Evolutionary conservation across 108 stramenopile species (phyloP), one percentile per base, ranked within the genome.

Genomic region (Cyclostephanos tholiformis): DNA sequence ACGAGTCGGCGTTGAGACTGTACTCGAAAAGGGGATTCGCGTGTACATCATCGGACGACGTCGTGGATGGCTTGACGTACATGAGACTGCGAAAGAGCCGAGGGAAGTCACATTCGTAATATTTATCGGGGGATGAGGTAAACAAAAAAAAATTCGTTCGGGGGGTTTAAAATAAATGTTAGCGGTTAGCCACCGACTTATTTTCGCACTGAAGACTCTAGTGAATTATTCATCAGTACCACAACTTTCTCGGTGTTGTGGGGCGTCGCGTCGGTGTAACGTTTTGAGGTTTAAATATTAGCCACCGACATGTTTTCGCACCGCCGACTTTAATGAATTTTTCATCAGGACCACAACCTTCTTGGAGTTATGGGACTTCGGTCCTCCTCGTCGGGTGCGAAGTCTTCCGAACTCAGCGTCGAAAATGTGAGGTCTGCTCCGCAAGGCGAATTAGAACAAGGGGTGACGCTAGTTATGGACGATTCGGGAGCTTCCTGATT

Each of bases 21-120:
- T 93, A 93, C 56, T 32, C 38, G 13, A 72, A 59, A 9, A 68
- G 83, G 25, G 88, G 89, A 2, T 93, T 86, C 68, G 25, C 64
- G 29, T 65, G 50, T 14, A 55, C 59, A 10, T 44, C 64, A 0
- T 49, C 50, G 2, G 69, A 75, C 29, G 69, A 75, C 29, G 61
- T 38, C 23, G 61, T 53, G 16, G 50, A 76, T 39, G 71, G 74
- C 1, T 71, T 79, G 78, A 55, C 79, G 52, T 83, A 83, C 74
- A 75, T 75, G 82, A 76, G 41, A 26, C 55, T 19, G 32, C 49
- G 46, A 60, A 25, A 13, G 26, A 4, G 6, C 17, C 14, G 52
- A 53, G 7, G 7, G 52, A 8, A 53, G 52, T 41, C 41, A 41
- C 8, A 0, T 41, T 9, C 12, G 41, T 41, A 41, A 41, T 12